Conservation (phyloP, 1,284 basidiomycete genomes). For the Cutaneotrichosporon mucoides region DNA sequence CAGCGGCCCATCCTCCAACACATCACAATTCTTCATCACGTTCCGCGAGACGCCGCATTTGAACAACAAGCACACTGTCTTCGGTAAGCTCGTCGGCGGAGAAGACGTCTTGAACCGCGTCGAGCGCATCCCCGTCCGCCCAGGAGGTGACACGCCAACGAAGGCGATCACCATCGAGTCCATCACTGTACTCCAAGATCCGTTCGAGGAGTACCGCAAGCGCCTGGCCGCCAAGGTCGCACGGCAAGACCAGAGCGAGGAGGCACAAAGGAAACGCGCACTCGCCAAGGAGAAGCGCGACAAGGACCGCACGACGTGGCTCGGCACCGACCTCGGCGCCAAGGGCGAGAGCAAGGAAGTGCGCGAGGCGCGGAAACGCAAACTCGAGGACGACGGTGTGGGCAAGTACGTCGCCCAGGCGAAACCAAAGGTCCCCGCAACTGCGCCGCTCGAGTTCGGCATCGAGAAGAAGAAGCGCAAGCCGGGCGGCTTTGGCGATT, state of each 20-base stretch:
- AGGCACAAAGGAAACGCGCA: slow-evolving; percentile 39
- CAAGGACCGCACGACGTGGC: slow-evolving; percentile 51
- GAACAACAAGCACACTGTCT: slow-evolving; percentile 69
- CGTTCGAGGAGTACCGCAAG: slow-evolving; percentile 51
- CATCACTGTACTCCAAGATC: slow-evolving; percentile 50
- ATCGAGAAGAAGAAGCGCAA: slow-evolving; percentile 49
- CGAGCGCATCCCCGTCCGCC: slow-evolving; percentile 74
- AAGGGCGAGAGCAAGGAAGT: slow-evolving; percentile 35
- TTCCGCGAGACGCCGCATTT: slow-evolving; percentile 77
- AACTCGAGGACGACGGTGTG: slow-evolving; percentile 40
- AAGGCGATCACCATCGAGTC: slow-evolving; percentile 63
- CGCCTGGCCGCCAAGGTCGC: slow-evolving; percentile 46
- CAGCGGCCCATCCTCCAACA: slow-evolving; percentile 61
- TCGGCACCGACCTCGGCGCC: slow-evolving; percentile 48
- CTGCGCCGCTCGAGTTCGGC: slow-evolving; percentile 33
- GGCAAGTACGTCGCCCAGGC: slow-evolving; percentile 49
- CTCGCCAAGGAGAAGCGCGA: slow-evolving; percentile 44
- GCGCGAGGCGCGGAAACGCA: slow-evolving; percentile 36
- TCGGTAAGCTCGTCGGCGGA: slow-evolving; percentile 92
- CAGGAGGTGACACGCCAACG: slow-evolving; percentile 77
- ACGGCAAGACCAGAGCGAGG: slow-evolving; percentile 41
- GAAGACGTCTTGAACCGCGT: slow-evolving; percentile 81
- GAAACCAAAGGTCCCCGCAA: slow-evolving; percentile 3
- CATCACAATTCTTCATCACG: slow-evolving; percentile 86
- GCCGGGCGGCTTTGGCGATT: slow-evolving; percentile 51